Evolutionary conservation across 78 protist species (phyloP), one percentile per base, ranked within the genome.

Genomic region (Dictyostelium capitatum): DNA sequence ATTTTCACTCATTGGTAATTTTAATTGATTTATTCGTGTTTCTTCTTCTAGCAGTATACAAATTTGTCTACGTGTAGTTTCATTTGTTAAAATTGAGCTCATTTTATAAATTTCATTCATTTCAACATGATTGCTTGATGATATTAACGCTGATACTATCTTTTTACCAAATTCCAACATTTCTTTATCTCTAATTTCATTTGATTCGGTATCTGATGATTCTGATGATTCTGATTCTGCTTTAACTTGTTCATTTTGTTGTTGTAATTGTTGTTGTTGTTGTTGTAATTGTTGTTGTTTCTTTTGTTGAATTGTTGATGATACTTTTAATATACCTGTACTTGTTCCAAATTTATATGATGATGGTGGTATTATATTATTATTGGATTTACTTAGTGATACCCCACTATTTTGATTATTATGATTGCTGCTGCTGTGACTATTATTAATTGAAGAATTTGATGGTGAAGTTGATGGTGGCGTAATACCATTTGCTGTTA

Each of bases 1-100:
- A 51, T 74, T 77, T 59, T 87, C 93, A 78, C 65, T 87, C 93
- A 87, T 87, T 87, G 93, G 93, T 14, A 87, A n/a, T 19, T 87
- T 87, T 32, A 74, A 46, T 73, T 87, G 93, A 77, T 87, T 87
- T 7, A 74, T 77, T 37, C 51, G 77, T 0, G 93, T 87, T 53
- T 87, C 93, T 37, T 87, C 93, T 12, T 87, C 93, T 25, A 87
- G 37, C 23, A 80, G 28, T 7, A 64, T 74, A 65, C 93, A 87
- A 25, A 87, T 77, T 41, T 78, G 80, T 87, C 93, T 57, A n/a
- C 93, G 23, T 12, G 93, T 23, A 1, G 53, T 54, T 46, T 87
- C 84, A 65, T 87, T 87, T 12, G 65, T 6, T 12, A 87, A 69
- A 9, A 87, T 46, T 77, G 50, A 67, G 20, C 65, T 87, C 93